Evolutionary conservation across 441 rosid genomes (phyloP), one percentile per base, ranked within the genome.

Genomic region (Raphanus hybrid): DNA sequence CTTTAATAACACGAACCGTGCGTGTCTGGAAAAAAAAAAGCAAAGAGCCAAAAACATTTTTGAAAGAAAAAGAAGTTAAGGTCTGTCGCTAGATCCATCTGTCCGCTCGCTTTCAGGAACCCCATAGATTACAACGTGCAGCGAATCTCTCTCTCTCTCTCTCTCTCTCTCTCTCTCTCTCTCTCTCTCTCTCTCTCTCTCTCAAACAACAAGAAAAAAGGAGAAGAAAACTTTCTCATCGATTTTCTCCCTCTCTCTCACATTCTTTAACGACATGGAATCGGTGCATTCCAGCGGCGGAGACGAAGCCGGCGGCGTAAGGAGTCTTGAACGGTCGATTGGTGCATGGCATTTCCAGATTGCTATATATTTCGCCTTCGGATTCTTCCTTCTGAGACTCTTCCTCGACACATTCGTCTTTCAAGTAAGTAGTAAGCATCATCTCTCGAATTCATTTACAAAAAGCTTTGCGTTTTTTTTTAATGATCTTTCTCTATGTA

Each of bases 371-470:
- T 93, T 93, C 85, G 92, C 95, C 52, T 66, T 86, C 39, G 79
- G 83, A 61, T 89, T 90, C 85, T 81, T 88, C 70, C 82, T 77
- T 41, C 83, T 85, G 59, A 83, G 97, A 66, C 89, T 86, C 82
- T 55, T 89, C 62, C 86, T 93, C 57, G 97, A 95, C 80, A 87
- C 81, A 85, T 90, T 83, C 88, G 67, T 93, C 82, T 95, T 89
- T 84, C 93, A 87, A 41, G 94, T 63, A 78, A 43, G 50, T 45
- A 67, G 20, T 3, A 20, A 66, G 45, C 60, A 8, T 59, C 60
- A 8, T 59, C 67, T 75, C 75, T 10, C 23, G 23, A 20, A 20
- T 20, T 20, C 23, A 20, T 20, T 20, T 20, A 20, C 23, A 20
- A 20, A 20, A 20, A 20, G 1, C 23, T 9, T 3, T 50, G 2